phyloP scores from a whole-genome alignment of 495 filamentous ascomycete species.

The Neurospora tetrasperma region DNA sequence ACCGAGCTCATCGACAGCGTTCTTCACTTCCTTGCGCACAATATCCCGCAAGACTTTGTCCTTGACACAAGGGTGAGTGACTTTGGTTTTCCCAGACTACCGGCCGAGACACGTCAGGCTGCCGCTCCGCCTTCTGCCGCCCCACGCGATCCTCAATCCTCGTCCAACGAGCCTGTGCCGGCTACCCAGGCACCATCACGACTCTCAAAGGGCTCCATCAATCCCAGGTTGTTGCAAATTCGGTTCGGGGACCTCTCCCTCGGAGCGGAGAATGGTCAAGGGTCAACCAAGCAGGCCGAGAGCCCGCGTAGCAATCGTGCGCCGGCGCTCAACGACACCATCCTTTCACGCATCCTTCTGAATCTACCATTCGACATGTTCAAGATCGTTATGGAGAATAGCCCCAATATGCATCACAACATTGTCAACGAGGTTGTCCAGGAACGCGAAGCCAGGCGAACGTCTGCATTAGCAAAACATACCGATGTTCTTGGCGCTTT shows the following conservation, averaged over 20 bases:
- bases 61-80: constrained; percentile 35
- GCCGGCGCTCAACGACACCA: constrained; percentile 13
- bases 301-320: neutral
- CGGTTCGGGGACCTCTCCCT: constrained; percentile 52
- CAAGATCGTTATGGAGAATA: constrained; percentile 45
- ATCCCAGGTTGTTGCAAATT: constrained; percentile 40
- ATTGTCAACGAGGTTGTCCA: constrained; percentile 44
- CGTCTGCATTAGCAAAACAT: constrained; percentile 24
- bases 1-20: constrained; percentile 25
- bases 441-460: constrained; percentile 47
- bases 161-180: constrained; percentile 7
- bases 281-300: neutral
- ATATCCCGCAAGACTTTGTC: constrained; percentile 39
- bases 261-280: neutral
- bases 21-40: constrained; percentile 34
- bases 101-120: neutral
- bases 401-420: constrained; percentile 28
- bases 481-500: constrained; percentile 12
- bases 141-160: neutral
- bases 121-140: neutral
- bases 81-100: constrained; percentile 27
- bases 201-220: neutral
- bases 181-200: constrained; percentile 32
- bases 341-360: constrained; percentile 51
- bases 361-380: constrained; percentile 53